Evolutionary conservation across 2,329 filamentous ascomycete genomes (phyloP).

Genomic region (Neodidymelliopsis sp.): DNA sequence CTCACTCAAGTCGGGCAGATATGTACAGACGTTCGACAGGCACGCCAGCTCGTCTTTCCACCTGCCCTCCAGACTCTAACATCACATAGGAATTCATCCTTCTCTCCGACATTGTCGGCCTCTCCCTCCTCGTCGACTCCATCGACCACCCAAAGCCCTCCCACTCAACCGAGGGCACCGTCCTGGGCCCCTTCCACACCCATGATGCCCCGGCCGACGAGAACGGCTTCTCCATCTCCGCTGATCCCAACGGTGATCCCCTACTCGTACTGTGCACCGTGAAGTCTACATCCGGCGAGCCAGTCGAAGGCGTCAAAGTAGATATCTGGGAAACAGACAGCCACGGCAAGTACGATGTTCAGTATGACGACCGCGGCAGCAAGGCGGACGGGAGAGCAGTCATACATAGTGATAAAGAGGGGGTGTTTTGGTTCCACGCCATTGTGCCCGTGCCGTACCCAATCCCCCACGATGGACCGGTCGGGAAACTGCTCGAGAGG

Average conservation of each 20-base stretch:
- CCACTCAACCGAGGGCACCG: constrained; percentile 75
- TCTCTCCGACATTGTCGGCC: constrained; percentile 78
- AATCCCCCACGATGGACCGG: constrained; percentile 79
- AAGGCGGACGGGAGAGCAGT: constrained; percentile 77
- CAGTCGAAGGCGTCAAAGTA: constrained; percentile 71
- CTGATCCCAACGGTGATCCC: constrained; percentile 72
- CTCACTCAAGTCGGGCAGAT: constrained; percentile 76
- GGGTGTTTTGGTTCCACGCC: constrained; percentile 83
- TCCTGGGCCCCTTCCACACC: constrained; percentile 84
- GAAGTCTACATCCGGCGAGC: constrained; percentile 68
- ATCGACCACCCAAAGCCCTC: constrained; percentile 84
- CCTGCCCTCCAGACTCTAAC: neutral
- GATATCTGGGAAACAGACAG: constrained; percentile 89
- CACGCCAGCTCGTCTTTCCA: constrained; percentile 39
- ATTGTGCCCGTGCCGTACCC: constrained; percentile 87
- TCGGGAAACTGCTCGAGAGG: constrained; percentile 57
- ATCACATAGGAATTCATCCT: constrained; percentile 75
- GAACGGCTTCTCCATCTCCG: constrained; percentile 69
- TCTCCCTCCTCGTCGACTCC: constrained; percentile 80
- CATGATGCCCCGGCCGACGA: constrained; percentile 70
- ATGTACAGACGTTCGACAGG: constrained; percentile 75
- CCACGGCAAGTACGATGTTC: constrained; percentile 82
- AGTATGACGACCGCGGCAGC: constrained; percentile 67
- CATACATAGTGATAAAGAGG: constrained; percentile 72
- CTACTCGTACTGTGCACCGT: constrained; percentile 78